phyloP scores from a whole-genome alignment of 371 early-diverging fungal species.

The Mortierella polycephala region DNA sequence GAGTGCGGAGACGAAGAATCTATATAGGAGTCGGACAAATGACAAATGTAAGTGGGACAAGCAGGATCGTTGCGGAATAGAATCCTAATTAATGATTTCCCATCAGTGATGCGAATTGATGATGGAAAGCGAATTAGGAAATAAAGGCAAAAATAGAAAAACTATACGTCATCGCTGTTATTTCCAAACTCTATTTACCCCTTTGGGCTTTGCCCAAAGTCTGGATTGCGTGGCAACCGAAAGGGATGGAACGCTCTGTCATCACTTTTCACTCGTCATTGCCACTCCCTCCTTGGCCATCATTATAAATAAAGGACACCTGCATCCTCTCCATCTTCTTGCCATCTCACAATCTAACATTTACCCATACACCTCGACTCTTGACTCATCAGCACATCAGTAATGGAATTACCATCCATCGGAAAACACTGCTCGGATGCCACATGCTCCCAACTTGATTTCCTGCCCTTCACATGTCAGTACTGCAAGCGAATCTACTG shows the following conservation, averaged over 20 bases:
- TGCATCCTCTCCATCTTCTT: background rate
- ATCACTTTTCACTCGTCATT: background rate
- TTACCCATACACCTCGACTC: background rate
- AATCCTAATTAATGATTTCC: no score
- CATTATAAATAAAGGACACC: no score
- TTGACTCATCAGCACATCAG: no score
- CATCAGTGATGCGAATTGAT: background rate
- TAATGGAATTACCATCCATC: slow-evolving; percentile 66
- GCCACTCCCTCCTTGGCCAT: no score
- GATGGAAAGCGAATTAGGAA: background rate
- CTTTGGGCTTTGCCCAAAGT: no score
- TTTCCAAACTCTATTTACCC: background rate
- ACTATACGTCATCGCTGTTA: background rate
- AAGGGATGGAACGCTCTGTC: background rate
- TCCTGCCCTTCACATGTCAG: slow-evolving; percentile 68
- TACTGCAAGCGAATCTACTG: slow-evolving; percentile 67
- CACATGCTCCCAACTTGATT: slow-evolving; percentile 63
- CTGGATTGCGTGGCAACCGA: no score
- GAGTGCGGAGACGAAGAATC: no score
- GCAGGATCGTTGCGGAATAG: no score
- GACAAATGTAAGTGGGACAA: no score
- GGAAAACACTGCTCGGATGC: slow-evolving; percentile 66
- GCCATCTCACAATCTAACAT: background rate
- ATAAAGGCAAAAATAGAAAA: background rate
- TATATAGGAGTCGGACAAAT: no score